phyloP scores from a whole-genome alignment of 129 eudicot genomes.

The Erigeron canadensis region DNA sequence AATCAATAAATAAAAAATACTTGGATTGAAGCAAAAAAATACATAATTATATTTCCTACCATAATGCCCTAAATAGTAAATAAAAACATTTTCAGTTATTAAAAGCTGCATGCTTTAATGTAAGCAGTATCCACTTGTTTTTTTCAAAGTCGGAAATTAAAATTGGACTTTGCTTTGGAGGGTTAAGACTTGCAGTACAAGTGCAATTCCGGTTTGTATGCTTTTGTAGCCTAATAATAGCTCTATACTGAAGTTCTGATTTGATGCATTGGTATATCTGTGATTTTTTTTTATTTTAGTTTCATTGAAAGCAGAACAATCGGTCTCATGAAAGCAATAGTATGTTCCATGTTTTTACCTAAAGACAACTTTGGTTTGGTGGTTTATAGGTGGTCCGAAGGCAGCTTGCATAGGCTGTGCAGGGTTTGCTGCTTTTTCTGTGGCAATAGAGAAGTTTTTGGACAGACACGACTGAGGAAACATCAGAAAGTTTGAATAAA shows the following conservation, averaged over 20 bases:
- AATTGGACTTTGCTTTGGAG: not conserved
- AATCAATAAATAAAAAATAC: not conserved
- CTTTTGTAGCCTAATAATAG: too few relatives aligned
- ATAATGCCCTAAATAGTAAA: not conserved
- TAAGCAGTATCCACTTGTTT: not conserved
- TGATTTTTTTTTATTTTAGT: not conserved
- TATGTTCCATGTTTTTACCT: not conserved
- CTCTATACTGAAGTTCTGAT: not conserved
- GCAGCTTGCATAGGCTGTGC: slow-evolving; percentile 92
- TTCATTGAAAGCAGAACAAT: not conserved
- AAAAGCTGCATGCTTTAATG: not conserved
- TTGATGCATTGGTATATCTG: not conserved
- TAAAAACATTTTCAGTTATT: not conserved
- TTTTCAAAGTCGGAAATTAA: not conserved
- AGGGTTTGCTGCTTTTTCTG: slow-evolving; percentile 97
- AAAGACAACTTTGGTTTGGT: not conserved
- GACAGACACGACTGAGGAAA: slow-evolving; percentile 60
- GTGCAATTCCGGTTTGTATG: not conserved
- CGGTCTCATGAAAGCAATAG: not conserved
- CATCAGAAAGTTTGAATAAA: slow-evolving; percentile 24
- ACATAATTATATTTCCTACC: not conserved
- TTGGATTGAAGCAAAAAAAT: not conserved
- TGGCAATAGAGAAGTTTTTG: slow-evolving; percentile 78
- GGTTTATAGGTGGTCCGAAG: slow-evolving; percentile 58
- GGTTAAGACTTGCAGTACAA: not conserved